Evolutionary conservation across 768 basidiomycete genomes (phyloP).

Genomic region (Lactarius hengduanensis): DNA sequence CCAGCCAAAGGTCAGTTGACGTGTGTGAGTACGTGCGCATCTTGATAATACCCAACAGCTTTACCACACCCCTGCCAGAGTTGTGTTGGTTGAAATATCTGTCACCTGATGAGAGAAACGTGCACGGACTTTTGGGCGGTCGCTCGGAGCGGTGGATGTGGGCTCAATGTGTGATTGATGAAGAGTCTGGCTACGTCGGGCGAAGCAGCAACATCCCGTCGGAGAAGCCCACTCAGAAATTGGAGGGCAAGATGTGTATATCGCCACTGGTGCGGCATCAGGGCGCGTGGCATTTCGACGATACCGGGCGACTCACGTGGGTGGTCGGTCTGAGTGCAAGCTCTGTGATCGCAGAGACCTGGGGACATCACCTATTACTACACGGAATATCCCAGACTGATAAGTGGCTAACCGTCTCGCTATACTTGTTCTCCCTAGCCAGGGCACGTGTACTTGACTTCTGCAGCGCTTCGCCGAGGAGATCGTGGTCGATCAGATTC

Average conservation of each 20-base stretch:
- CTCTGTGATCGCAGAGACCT: constrained; percentile 62
- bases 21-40: constrained; percentile 69
- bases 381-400: not conserved
- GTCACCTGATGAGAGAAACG: not conserved
- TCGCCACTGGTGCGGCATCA: constrained; percentile 58
- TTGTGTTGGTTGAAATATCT: constrained; percentile 11
- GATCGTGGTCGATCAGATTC: constrained; percentile 40
- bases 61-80: constrained; percentile 57
- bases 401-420: constrained; percentile 45
- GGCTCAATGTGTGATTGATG: constrained; percentile 62
- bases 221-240: constrained; percentile 59
- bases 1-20: constrained; percentile 67
- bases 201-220: constrained; percentile 56
- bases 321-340: constrained; percentile 61
- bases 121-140: constrained; percentile 58
- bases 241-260: constrained; percentile 70
- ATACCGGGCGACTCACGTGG: constrained; percentile 53
- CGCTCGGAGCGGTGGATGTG: constrained; percentile 66
- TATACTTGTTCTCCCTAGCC: constrained; percentile 48
- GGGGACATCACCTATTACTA: constrained; percentile 16
- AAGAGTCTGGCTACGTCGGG: constrained; percentile 61
- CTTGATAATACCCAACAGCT: constrained; percentile 67
- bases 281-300: constrained; percentile 17
- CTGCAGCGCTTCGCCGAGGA: constrained; percentile 45
- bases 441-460: constrained; percentile 44